Percentiles rank a stretch among this genome's conserved stretches.
These are phyloP conservation scores for Rhodotorula sp. DNA, from an alignment of 1,284 basidiomycete species.

Conservation along the genomic window DNA sequence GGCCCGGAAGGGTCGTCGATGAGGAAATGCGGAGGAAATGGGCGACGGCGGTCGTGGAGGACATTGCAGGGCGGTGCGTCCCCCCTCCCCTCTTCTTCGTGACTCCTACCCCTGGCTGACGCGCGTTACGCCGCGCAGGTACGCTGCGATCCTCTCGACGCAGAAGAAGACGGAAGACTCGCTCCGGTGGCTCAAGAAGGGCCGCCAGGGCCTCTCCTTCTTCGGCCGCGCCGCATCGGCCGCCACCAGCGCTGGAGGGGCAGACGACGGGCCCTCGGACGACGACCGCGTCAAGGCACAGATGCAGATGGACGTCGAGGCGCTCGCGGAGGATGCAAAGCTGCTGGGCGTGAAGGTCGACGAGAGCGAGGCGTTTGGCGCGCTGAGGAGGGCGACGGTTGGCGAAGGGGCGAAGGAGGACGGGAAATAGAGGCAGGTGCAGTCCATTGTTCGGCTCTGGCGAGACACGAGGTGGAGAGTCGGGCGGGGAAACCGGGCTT, in stretches of 20 bases:
- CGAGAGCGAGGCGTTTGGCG: constrained; percentile 60
- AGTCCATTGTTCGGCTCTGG: background rate
- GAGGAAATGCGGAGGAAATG: constrained; percentile 62
- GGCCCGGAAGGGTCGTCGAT: constrained; percentile 60
- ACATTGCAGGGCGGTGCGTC: constrained; percentile 66
- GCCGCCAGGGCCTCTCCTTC: constrained; percentile 78
- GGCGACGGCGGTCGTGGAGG: constrained; percentile 69
- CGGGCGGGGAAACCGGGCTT: too few species aligned
- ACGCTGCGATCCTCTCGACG: constrained; percentile 64
- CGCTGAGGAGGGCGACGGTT: constrained; percentile 51
- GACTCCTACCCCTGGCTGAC: background rate
- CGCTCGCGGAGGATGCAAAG: constrained; percentile 73
- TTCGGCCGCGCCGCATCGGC: constrained; percentile 54
- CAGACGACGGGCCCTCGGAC: constrained; percentile 65
- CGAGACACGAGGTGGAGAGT: too few species aligned
- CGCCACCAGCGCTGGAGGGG: constrained; percentile 52
- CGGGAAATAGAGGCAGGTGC: constrained; percentile 11
- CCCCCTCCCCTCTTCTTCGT: background rate
- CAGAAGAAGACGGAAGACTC: constrained; percentile 91
- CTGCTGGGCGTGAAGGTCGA: constrained; percentile 67
- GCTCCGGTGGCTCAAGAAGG: constrained; percentile 77
- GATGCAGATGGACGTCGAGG: constrained; percentile 82
- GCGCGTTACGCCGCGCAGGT: constrained; percentile 49
- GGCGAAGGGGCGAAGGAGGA: constrained; percentile 25
- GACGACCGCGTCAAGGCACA: constrained; percentile 68